Base-by-base conservation (phyloP, 1,284 basidiomycete genomes). In the Thelephora terrestris region DNA sequence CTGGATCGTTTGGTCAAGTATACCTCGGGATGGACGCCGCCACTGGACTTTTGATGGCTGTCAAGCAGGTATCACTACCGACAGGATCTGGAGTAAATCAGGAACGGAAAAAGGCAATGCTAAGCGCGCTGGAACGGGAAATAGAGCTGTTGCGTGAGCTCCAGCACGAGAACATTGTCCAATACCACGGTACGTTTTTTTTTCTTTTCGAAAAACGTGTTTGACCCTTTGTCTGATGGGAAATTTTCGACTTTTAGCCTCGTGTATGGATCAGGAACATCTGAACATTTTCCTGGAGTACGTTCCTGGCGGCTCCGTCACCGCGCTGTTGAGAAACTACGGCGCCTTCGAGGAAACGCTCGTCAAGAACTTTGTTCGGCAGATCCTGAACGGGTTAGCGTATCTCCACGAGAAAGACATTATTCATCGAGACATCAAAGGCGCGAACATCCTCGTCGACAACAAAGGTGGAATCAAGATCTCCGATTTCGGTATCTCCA, bases 261-360 rank as follows among this genome's bases (percentile, higher is more conserved):
- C 91, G 1, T 90, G 90, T 1, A 76, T 86, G 34, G 94, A 97
- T 59, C 84, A 85, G 29, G 83, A 86, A 44, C 85, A 81, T 62
- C 78, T 99, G 53, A 98, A 99, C 66, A 99, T 99, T 69, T 99
- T 99, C 75, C 71, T 99, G 55, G 95, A 99, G 67, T 99, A 99
- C 60, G 95, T 99, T 4, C 96, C 96, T 4, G 96, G 96, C 47
- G 96, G 96, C 16, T 96, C 93, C 2, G 93, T 99, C 35, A 86
- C 93, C 1, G 91, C 94, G 0, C 71, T 99, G 1, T 69, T 99
- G 20, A 81, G 85, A 53, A 97, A 87, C 60, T 99, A 98, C 59
- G 96, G 96, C 44, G 91, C 94, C 0, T 98, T 99, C 56, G 95
- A 98, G 61, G 95, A 99, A 63, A 77, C 85, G 0, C 76, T 99